Evolutionary conservation across 129 eudicot genomes (phyloP), one percentile per base, ranked within the genome.

Genomic region (Flaveria sonorensis): DNA sequence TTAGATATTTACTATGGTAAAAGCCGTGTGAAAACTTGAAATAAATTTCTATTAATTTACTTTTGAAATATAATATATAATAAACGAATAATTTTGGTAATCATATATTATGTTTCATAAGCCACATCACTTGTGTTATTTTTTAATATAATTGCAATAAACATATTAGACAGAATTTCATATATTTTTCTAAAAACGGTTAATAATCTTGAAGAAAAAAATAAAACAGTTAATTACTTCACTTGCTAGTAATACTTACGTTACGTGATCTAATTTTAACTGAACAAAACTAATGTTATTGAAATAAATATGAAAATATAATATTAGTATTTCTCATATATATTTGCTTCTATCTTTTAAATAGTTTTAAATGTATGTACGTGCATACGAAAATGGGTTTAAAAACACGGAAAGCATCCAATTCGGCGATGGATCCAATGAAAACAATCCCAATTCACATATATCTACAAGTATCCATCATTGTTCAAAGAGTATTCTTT

Each of bases 371-470:
- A 66, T 65, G 43, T 64, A 63, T 21, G 36, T 50, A 50, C 10
- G 26, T 55, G 19, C 23, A 55, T 7, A n/a, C 24, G 18, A 10
- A 47, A 13, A 20, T 75, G 47, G 47, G 30, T 75, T 12, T 77
- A 69, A 32, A 66, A 63, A 79, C 73, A 79, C 53, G 52, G 83
- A 48, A 62, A 63, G 19, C 55, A 30, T 42, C 78, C 63, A 48
- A 72, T 85, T 85, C 72, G 84, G 82, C 79, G 89, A 79, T 75
- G 89, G 89, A 85, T 85, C 86, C 89, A 79, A 85, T 85, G 89
- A 67, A 70, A 73, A 78, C 36, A 66, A 74, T 70, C 77, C 26
- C 77, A 20, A 36, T 50, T 64, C 47, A 79, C 65, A 30, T 60
- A 55, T 18, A 50, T 50, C 32, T 57, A 78, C 43, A 15, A 59